Conservation (phyloP, 495 filamentous ascomycete species). For the Penicillium robsamsonii region DNA sequence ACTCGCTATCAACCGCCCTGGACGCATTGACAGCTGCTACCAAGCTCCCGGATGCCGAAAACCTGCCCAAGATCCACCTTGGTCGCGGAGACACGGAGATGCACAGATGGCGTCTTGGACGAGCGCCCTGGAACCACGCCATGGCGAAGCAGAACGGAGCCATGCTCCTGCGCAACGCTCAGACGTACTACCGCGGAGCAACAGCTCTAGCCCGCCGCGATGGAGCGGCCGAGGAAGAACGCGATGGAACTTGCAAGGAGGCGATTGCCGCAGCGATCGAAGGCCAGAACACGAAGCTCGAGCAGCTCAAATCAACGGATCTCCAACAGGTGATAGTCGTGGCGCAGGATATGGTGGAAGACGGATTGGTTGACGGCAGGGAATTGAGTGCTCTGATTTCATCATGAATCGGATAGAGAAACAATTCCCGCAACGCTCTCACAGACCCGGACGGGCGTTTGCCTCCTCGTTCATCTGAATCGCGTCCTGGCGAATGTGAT, state of each 20-base stretch:
- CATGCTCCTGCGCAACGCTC: conserved; percentile 59
- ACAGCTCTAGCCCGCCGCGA: conserved; percentile 46
- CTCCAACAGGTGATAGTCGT: conserved; percentile 35
- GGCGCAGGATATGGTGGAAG: conserved; percentile 51
- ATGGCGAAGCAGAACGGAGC: conserved; percentile 47
- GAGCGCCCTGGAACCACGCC: conserved; percentile 43
- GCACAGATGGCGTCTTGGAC: conserved; percentile 54
- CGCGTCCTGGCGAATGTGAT: conserved; percentile 43
- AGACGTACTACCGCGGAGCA: conserved; percentile 63
- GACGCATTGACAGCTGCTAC: conserved; percentile 52
- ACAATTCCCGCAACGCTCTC: conserved; percentile 8
- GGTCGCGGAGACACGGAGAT: conserved; percentile 63
- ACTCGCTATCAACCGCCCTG: conserved; percentile 46
- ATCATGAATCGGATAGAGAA: conserved; percentile 27
- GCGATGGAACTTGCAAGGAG: conserved; percentile 47
- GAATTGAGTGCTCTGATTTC: conserved; percentile 39
- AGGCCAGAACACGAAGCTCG: conserved; percentile 41
- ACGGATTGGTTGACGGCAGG: conserved; percentile 41
- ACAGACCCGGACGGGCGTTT: conserved; percentile 29
- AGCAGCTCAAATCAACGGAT: conserved; percentile 32
- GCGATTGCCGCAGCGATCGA: conserved; percentile 45
- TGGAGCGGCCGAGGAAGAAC: conserved; percentile 42
- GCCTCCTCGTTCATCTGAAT: conserved; percentile 45
- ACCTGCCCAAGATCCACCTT: conserved; percentile 58
- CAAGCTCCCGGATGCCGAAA: conserved; percentile 50